Conservation (phyloP, 163 green algal species). For the Botryococcus braunii region DNA sequence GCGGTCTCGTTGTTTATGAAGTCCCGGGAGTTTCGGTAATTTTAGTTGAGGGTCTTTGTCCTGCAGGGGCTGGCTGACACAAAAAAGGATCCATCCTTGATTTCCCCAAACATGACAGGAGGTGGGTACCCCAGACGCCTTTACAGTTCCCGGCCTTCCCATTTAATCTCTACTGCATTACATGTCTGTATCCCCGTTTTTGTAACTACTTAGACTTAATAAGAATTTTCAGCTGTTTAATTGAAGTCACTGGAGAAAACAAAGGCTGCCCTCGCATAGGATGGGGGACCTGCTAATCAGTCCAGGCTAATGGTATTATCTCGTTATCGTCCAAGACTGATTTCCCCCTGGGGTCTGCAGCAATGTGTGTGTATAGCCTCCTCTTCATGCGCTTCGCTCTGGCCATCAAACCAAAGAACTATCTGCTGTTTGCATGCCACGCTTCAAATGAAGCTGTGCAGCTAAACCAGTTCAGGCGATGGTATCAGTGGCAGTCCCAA, state of each 20-base stretch:
- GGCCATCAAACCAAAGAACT: constrained; percentile 67
- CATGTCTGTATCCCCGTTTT: background rate
- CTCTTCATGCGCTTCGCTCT: constrained; percentile 82
- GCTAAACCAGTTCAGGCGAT: constrained; percentile 61
- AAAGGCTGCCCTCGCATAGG: no score
- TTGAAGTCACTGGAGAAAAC: no score
- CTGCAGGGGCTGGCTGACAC: constrained; percentile 55
- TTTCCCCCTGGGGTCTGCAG: constrained; percentile 13
- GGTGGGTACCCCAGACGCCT: no score
- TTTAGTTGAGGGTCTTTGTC: background rate
- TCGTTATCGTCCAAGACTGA: no score
- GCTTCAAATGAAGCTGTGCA: constrained; percentile 63
- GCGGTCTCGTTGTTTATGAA: background rate
- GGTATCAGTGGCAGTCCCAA: constrained; percentile 6
- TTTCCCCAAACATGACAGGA: constrained; percentile 59
- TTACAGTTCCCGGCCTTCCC: no score
- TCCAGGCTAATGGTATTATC: no score
- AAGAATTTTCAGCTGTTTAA: no score
- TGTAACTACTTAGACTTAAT: no score
- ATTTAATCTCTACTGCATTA: background rate
- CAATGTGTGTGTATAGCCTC: constrained; percentile 57
- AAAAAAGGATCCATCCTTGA: constrained; percentile 47
- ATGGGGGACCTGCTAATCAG: no score
- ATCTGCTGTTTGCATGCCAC: constrained; percentile 70
- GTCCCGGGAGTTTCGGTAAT: background rate